Conservation (phyloP, 2,329 filamentous ascomycete genomes). For the Fusarium cicatricum region DNA sequence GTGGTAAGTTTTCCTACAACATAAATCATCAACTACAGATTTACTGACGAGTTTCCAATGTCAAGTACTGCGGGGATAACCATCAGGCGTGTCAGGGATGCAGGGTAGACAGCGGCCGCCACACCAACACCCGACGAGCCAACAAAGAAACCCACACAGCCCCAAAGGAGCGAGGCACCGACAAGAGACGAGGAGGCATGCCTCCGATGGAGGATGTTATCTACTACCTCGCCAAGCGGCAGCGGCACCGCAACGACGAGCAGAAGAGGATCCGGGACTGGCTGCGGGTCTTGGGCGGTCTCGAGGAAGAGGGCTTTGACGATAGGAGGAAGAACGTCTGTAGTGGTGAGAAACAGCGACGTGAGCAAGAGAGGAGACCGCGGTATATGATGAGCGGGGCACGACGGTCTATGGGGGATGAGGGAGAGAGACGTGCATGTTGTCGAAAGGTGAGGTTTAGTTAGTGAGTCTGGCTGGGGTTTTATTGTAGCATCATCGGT, state of each 20-base stretch:
- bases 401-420: background rate
- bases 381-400: background rate
- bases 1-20: background rate
- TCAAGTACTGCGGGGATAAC: constrained; percentile 2
- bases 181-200: background rate
- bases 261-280: constrained; percentile 25
- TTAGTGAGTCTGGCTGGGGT: background rate
- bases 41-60: background rate
- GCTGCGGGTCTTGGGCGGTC: constrained; percentile 1
- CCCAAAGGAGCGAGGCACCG: background rate
- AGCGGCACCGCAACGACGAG: constrained; percentile 18
- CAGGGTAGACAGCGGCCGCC: background rate
- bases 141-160: background rate
- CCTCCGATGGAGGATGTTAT: constrained; percentile 15
- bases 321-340: constrained; percentile 1
- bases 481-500: too few species aligned
- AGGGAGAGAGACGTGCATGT: background rate
- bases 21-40: too few species aligned
- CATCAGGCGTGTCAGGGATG: background rate
- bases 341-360: background rate
- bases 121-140: background rate
- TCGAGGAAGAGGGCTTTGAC: background rate
- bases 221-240: constrained; percentile 16
- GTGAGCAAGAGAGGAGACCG: background rate
- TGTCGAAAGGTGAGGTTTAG: constrained; percentile 1